Base-by-base conservation (phyloP, 257 asterid genomes). In the Pogostemon cablin region DNA sequence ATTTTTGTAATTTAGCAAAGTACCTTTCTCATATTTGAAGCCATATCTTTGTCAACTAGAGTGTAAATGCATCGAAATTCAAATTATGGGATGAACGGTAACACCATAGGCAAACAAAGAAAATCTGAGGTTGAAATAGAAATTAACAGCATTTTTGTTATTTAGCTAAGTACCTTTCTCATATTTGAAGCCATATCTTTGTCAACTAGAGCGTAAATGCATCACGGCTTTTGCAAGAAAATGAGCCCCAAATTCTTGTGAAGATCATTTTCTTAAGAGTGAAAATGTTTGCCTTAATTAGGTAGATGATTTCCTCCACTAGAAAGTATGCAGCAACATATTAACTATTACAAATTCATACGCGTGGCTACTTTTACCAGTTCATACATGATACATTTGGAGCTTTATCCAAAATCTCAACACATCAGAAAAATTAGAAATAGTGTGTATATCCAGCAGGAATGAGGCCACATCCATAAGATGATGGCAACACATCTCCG, bases 31-130 rank as follows among this genome's bases (percentile, higher is more conserved):
- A 3, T 50, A 38, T 12, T 72, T 25, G 46, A 50, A 62, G 46
- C 55, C 25, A 43, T 42, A 41, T 56, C 69, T 41, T 54, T 39
- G 43, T 25, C 38, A 63, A 62, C 47, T 53, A 43, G 55, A 69
- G 74, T 6, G 35, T 35, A 62, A 69, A 43, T 43, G 67, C 49
- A 25, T 8, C 25, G 25, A 25, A 25, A 40, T 17, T 25, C 40
- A 41, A 52, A 50, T 17, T 40, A 48, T 9, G 54, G 48, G 20
- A 32, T 5, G 56, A 43, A 40, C 38, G 4, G 53, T 32, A 61
- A 71, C 61, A 37, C 6, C 35, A 58, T 5, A 6, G 52, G 69
- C 60, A 25, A 62, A 61, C 62, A 61, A 71, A 9, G 75, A n/a
- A 60, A 42, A 60, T 37, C 25, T 11, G 59, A 58, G 17, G 60